These are phyloP conservation scores for Leishmania martiniquensis DNA, from an alignment of 208 protist species.

Conservation along the genomic window DNA sequence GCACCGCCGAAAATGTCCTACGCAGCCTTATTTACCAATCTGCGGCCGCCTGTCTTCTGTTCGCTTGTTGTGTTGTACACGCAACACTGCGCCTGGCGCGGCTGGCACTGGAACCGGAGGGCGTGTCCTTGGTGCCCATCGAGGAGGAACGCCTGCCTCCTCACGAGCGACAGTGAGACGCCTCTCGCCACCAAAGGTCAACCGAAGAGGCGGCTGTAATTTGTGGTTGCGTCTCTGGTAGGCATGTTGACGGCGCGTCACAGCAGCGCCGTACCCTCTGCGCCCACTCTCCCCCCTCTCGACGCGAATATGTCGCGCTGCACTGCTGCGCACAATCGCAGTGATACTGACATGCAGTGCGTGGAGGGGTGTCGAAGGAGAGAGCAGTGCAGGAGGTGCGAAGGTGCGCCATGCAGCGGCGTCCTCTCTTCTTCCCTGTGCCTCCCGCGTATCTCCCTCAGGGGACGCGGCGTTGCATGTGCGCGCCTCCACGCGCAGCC, in stretches of 20 bases:
- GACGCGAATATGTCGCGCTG: background rate
- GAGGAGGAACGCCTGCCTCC: constrained; percentile 27
- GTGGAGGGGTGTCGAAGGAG: background rate
- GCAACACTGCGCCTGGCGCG: constrained; percentile 33
- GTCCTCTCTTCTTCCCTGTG: background rate
- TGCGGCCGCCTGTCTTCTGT: constrained; percentile 13
- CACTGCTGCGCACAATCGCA: background rate
- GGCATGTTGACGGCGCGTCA: background rate
- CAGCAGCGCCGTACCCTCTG: background rate
- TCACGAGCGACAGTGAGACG: background rate
- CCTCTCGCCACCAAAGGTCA: background rate
- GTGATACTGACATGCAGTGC: background rate
- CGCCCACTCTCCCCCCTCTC: background rate
- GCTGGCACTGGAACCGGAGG: constrained; percentile 41
- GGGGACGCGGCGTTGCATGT: background rate
- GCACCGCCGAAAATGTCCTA: constrained; percentile 9
- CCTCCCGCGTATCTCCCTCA: background rate
- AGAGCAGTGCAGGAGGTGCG: background rate
- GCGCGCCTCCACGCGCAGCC: background rate
- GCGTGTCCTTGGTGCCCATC: constrained; percentile 29
- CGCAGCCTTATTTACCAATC: constrained; percentile 22
- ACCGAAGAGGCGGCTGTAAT: background rate
- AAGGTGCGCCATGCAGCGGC: background rate
- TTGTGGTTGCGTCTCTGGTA: background rate
- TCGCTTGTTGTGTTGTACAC: constrained; percentile 26